A percentile compares a stretch with the other conserved stretches of the same genome.
Evolutionary conservation across 164 flowering plant genomes (phyloP).

Genomic region (Amborella trichopoda): DNA sequence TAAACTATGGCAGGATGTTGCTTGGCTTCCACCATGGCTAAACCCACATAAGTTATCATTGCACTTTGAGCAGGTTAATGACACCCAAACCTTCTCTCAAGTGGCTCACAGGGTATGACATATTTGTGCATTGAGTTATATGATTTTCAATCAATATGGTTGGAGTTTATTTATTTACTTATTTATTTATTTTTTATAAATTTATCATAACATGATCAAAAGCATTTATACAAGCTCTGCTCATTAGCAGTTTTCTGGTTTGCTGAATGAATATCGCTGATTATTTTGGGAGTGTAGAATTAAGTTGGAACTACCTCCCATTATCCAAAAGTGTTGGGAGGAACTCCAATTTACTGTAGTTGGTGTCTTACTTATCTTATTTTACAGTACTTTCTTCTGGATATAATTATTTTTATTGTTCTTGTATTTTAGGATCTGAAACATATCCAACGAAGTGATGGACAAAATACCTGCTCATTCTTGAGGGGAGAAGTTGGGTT

Average conservation of each 20-base stretch:
- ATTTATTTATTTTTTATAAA: not conserved
- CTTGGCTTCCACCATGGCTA: slow-evolving; percentile 74
- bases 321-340: no score
- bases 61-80: slow-evolving; percentile 9
- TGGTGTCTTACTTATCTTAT: not conserved
- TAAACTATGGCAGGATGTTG: slow-evolving; percentile 29
- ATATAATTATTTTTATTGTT: not conserved
- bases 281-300: no score
- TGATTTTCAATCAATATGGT: no score
- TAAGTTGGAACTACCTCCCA: no score
- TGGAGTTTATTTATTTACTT: not conserved
- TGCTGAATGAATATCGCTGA: no score
- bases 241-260: not conserved
- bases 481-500: slow-evolving; percentile 21
- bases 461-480: slow-evolving; percentile 8
- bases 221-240: not conserved
- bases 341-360: not conserved
- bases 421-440: slow-evolving; percentile 12
- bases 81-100: slow-evolving; percentile 6
- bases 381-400: not conserved
- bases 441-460: slow-evolving; percentile 10
- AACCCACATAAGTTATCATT: slow-evolving; percentile 24
- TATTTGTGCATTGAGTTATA: not conserved
- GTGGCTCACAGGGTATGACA: slow-evolving; percentile 16
- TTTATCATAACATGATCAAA: not conserved